A percentile compares a stretch with the other conserved stretches of the same genome.
These are phyloP conservation scores for Bretziella fagacearum DNA, from an alignment of 2,329 filamentous ascomycete species.

Conservation along the genomic window DNA sequence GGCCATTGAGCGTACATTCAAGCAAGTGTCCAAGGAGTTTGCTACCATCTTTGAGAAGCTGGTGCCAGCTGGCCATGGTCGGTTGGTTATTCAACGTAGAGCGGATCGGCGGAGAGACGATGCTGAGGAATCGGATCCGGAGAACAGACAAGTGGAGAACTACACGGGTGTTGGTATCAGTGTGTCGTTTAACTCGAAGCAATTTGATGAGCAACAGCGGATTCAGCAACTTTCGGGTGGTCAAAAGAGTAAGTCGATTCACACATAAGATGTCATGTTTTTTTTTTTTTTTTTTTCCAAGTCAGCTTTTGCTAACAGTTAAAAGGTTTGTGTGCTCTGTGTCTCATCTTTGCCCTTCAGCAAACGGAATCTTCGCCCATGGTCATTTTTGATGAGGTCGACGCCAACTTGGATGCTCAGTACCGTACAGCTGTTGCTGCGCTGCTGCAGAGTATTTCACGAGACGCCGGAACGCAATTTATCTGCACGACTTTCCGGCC, in stretches of 20 bases:
- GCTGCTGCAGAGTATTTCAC: slow-evolving; percentile 64
- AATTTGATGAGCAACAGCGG: slow-evolving; percentile 85
- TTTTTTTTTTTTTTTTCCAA: too few species aligned
- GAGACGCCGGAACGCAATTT: slow-evolving; percentile 56
- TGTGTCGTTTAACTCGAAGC: slow-evolving; percentile 96
- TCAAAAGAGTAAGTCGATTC: slow-evolving; percentile 69
- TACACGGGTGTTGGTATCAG: slow-evolving; percentile 93
- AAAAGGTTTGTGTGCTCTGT: slow-evolving; percentile 79
- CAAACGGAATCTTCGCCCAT: slow-evolving; percentile 94
- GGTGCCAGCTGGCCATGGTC: slow-evolving; percentile 81
- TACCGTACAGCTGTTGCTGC: slow-evolving; percentile 91
- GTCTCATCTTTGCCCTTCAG: slow-evolving; percentile 96
- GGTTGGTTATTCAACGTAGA: slow-evolving; percentile 81
- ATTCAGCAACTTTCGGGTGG: slow-evolving; percentile 95
- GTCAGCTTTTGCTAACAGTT: slow-evolving; percentile 17
- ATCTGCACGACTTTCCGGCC: slow-evolving; percentile 98
- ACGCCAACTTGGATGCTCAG: slow-evolving; percentile 93
- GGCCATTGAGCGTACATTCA: slow-evolving; percentile 95
- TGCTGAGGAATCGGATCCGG: slow-evolving; percentile 49
- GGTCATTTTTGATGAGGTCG: slow-evolving; percentile 98
- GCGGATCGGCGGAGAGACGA: slow-evolving; percentile 49
- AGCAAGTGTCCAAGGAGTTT: slow-evolving; percentile 90
- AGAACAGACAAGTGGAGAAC: slow-evolving; percentile 68
- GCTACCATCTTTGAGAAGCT: slow-evolving; percentile 85
- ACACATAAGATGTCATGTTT: neutral